Evolutionary conservation across 2,329 filamentous ascomycete species (phyloP), one percentile per base, ranked within the genome.

Genomic region (Zymoseptoria brevis): DNA sequence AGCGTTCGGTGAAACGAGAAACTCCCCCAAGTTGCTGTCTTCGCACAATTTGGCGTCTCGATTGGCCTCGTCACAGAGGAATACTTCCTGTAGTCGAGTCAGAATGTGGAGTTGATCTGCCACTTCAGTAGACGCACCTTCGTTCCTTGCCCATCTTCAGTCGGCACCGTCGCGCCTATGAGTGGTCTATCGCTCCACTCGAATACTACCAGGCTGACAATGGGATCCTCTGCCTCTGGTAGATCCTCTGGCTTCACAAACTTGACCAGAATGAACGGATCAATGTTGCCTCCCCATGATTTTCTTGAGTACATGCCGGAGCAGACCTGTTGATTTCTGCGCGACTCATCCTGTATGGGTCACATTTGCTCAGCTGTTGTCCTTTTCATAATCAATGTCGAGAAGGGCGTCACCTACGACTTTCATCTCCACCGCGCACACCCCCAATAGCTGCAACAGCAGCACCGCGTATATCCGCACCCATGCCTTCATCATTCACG

Each of bases 271-370:
- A 97, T 96, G 77, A 90, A 96, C 19, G 93, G 93, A 67, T 96
- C 90, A 61, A 90, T 83, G 41, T 85, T 83, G 60, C 93, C 93
- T 68, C 90, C 90, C 93, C 93, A 97, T 55, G 87, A 83, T 70
- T 85, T 88, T 72, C 85, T 87, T 77, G 89, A 92, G 79, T 96
- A 97, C 92, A 97, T 96, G 77, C 93, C 90, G 79, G 81, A 79
- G 78, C 93, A 96, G 83, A 87, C 84, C 77, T 96, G 89, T 70
- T 85, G 81, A 71, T 93, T 88, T 41, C 87, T 82, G 55, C 89
- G 84, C 57, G 85, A 84, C 72, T 94, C 82, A 73, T 90, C 87
- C 89, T 95, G 61, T 54, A 19, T 45, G 35, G 35, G 19, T n/a
- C 22, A 19, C 19, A 21, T 19, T 48, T 55, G 57, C 60, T 60